A percentile compares a stretch with the other conserved stretches of the same genome.
Conservation (phyloP, 768 basidiomycete species). For the Rhizopogon rudus region DNA sequence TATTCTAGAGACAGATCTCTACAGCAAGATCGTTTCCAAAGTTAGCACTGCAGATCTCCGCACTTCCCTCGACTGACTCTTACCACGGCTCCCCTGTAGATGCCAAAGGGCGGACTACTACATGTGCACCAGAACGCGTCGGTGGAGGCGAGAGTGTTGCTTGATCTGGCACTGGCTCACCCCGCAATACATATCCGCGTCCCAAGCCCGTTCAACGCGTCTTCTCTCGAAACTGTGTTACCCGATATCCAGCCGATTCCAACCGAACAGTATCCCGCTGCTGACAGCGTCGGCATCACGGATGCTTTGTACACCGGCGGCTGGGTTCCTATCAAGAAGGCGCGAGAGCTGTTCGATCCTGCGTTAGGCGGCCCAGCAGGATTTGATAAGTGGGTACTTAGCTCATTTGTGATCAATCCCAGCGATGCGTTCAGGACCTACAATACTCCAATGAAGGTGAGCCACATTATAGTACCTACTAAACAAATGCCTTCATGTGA, state of each 20-base stretch:
- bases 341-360: slow-evolving; percentile 29
- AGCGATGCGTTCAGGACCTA: slow-evolving; percentile 39
- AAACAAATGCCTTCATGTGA: not conserved
- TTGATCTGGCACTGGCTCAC: slow-evolving; percentile 33
- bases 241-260: slow-evolving; percentile 35
- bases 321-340: slow-evolving; percentile 33
- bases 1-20: slow-evolving; percentile 35
- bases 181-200: slow-evolving; percentile 35
- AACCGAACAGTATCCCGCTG: slow-evolving; percentile 9
- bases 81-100: slow-evolving; percentile 16
- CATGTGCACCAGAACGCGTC: slow-evolving; percentile 41
- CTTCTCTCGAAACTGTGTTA: slow-evolving; percentile 19
- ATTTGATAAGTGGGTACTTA: slow-evolving; percentile 39
- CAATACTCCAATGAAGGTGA: slow-evolving; percentile 36
- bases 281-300: slow-evolving; percentile 20
- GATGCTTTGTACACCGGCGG: slow-evolving; percentile 22
- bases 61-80: not conserved
- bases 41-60: slow-evolving; percentile 11
- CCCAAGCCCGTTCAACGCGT: slow-evolving; percentile 13
- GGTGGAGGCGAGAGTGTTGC: slow-evolving; percentile 30
- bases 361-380: slow-evolving; percentile 33
- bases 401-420: slow-evolving; percentile 35
- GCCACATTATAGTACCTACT: not conserved
- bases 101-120: slow-evolving; percentile 45
- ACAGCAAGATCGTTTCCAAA: slow-evolving; percentile 30